Evolutionary conservation across 192 early-diverging fungal species (phyloP).

Genomic region (Podila clonocystis): DNA sequence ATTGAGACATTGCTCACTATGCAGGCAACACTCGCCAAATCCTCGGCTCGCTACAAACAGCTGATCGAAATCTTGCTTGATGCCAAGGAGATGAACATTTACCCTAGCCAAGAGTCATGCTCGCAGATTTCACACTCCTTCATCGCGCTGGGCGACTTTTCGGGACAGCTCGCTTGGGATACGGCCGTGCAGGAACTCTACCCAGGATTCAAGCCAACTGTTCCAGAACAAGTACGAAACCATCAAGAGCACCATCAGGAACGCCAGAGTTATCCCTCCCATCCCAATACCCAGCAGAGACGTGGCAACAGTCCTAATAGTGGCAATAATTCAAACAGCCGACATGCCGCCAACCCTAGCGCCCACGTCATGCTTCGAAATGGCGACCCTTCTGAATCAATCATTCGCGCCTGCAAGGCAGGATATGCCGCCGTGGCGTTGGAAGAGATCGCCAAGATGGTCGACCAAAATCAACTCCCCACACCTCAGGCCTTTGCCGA

Average conservation of each 20-base stretch:
- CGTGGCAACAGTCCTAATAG: background rate
- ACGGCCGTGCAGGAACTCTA: conserved; percentile 48
- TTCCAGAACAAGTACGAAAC: background rate
- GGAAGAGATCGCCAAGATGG: conserved; percentile 38
- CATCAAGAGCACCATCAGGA: background rate
- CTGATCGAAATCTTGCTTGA: conserved; percentile 49
- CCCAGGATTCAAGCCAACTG: conserved; percentile 28
- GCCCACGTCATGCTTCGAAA: conserved; percentile 16
- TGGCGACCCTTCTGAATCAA: conserved; percentile 34
- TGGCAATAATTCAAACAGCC: background rate
- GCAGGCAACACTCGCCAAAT: conserved; percentile 16
- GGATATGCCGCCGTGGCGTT: conserved; percentile 44
- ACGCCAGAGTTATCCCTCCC: background rate
- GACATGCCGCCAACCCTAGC: conserved; percentile 7
- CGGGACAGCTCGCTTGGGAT: conserved; percentile 49
- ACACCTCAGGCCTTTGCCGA: conserved; percentile 39
- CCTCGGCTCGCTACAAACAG: conserved; percentile 24
- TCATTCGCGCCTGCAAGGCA: conserved; percentile 35
- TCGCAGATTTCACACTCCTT: conserved; percentile 38
- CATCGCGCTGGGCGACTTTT: conserved; percentile 17
- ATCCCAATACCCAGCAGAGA: background rate
- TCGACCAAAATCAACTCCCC: conserved; percentile 30
- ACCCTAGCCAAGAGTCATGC: conserved; percentile 26
- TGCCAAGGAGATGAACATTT: conserved; percentile 43
- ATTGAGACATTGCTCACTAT: conserved; percentile 29